A percentile compares a stretch with the other conserved stretches of the same genome.
Conservation (phyloP, 2,329 filamentous ascomycete species). For the Colletotrichum chrysophilum region DNA sequence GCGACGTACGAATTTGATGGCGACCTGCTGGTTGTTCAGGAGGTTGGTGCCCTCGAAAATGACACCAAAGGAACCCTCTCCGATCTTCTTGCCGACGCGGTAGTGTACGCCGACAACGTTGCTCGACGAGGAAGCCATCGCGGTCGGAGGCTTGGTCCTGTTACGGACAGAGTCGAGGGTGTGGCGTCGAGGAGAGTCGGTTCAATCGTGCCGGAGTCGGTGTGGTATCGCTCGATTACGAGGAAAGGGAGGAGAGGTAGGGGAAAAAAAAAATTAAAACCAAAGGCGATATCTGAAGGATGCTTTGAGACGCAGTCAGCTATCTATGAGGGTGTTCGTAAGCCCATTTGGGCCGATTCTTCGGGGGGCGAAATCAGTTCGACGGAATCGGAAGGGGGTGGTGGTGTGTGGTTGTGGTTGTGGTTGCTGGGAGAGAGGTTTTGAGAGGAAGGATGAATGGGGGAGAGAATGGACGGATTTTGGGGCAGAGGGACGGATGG, state of each 20-base stretch:
- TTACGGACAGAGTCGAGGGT: slow-evolving; percentile 26
- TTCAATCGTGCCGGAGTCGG: slow-evolving; percentile 4
- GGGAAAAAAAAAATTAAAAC: neutral
- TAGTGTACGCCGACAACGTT: slow-evolving; percentile 99
- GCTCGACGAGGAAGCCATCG: slow-evolving; percentile 87
- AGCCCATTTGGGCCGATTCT: slow-evolving; percentile 19
- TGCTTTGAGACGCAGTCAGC: slow-evolving; percentile 6
- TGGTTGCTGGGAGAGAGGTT: slow-evolving; percentile 13
- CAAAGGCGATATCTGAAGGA: slow-evolving; percentile 10
- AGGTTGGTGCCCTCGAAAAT: slow-evolving; percentile 99
- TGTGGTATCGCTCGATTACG: neutral
- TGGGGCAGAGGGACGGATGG: slow-evolving; percentile 20
- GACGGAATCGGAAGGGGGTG: slow-evolving; percentile 11
- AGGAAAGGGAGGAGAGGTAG: neutral
- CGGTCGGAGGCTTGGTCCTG: slow-evolving; percentile 27
- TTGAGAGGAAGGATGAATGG: slow-evolving; percentile 19
- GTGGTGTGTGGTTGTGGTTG: slow-evolving; percentile 4
- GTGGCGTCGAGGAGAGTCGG: neutral
- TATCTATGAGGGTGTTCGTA: slow-evolving; percentile 15
- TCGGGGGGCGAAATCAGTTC: slow-evolving; percentile 12
- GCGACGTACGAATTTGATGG: slow-evolving; percentile 93
- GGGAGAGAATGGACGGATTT: slow-evolving; percentile 22
- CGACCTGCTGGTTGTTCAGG: slow-evolving; percentile 98
- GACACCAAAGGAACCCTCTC: slow-evolving; percentile 97
- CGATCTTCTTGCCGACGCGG: slow-evolving; percentile 98